Evolutionary conservation across 345 rosid genomes (phyloP).

Genomic region (Schrenkiella parvula): DNA sequence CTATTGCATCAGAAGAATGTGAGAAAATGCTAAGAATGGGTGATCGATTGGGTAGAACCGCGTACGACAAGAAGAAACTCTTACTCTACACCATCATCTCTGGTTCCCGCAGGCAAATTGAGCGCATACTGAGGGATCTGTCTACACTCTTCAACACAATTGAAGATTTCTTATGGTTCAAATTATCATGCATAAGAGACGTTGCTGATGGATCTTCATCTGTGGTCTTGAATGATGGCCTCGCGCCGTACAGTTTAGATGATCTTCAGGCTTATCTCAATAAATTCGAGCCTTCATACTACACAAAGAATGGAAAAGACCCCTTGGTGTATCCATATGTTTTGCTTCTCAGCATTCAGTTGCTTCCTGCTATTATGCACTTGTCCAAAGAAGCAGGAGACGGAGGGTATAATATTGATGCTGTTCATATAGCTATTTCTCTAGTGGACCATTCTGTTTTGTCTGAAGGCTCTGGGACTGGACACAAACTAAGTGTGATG

Average conservation of each 20-base stretch:
- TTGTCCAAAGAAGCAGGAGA: constrained; percentile 83
- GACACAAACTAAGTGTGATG: constrained; percentile 72
- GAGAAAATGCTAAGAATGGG: constrained; percentile 91
- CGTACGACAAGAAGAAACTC: constrained; percentile 92
- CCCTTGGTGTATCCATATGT: constrained; percentile 92
- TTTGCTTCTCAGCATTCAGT: constrained; percentile 82
- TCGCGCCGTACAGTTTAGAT: constrained; percentile 68
- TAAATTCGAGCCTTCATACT: constrained; percentile 90
- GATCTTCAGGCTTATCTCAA: constrained; percentile 94
- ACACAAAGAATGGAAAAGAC: constrained; percentile 95
- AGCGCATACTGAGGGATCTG: constrained; percentile 77
- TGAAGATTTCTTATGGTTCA: constrained; percentile 98
- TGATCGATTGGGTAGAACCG: constrained; percentile 87
- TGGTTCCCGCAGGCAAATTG: constrained; percentile 89
- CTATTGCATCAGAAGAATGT: constrained; percentile 92
- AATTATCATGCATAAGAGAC: constrained; percentile 72
- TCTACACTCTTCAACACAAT: constrained; percentile 83
- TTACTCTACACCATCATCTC: constrained; percentile 86
- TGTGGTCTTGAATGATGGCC: constrained; percentile 64
- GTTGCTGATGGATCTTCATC: constrained; percentile 54
- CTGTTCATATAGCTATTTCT: constrained; percentile 74
- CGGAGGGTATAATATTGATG: constrained; percentile 79
- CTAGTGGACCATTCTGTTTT: constrained; percentile 81
- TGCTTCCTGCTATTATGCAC: constrained; percentile 74
- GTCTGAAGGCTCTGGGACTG: constrained; percentile 60